Conservation (phyloP, 1,284 basidiomycete species). For the Cryptococcus sp. region DNA sequence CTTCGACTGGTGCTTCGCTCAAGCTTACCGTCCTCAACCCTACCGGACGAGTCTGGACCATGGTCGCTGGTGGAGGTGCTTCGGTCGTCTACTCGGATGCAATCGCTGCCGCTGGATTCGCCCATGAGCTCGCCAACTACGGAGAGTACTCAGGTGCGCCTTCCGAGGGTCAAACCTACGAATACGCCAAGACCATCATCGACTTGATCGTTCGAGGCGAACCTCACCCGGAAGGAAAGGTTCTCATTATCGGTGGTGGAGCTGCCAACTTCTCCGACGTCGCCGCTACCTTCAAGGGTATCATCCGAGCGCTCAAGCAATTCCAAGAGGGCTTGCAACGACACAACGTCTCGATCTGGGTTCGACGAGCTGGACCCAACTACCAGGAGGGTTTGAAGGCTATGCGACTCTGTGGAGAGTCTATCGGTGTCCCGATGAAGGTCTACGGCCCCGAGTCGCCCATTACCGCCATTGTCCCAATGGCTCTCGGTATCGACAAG, state of each 20-base stretch:
- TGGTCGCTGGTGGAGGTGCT: constrained; percentile 79
- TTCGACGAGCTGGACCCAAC: constrained; percentile 97
- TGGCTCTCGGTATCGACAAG: constrained; percentile 75
- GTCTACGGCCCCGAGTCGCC: constrained; percentile 97
- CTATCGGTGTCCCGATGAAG: constrained; percentile 92
- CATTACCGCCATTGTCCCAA: constrained; percentile 97
- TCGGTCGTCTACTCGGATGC: constrained; percentile 65
- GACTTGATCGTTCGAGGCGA: constrained; percentile 91
- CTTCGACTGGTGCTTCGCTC: constrained; percentile 93
- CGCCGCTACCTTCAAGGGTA: constrained; percentile 98
- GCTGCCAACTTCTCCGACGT: constrained; percentile 99
- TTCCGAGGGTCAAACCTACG: constrained; percentile 96
- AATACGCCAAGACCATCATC: constrained; percentile 98
- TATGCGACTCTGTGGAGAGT: constrained; percentile 96
- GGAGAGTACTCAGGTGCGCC: constrained; percentile 99
- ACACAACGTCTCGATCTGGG: constrained; percentile 87
- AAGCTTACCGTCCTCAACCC: constrained; percentile 96
- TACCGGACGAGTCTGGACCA: constrained; percentile 96
- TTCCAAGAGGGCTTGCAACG: constrained; percentile 78
- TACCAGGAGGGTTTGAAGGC: constrained; percentile 99
- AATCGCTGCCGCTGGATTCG: constrained; percentile 93
- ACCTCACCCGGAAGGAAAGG: constrained; percentile 81
- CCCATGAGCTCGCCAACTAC: constrained; percentile 97
- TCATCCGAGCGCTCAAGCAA: constrained; percentile 94
- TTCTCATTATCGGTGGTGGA: constrained; percentile 98